These are phyloP conservation scores for Metschnikowia kofuensis DNA, from an alignment of 805 yeast genomes.

Conservation along the genomic window DNA sequence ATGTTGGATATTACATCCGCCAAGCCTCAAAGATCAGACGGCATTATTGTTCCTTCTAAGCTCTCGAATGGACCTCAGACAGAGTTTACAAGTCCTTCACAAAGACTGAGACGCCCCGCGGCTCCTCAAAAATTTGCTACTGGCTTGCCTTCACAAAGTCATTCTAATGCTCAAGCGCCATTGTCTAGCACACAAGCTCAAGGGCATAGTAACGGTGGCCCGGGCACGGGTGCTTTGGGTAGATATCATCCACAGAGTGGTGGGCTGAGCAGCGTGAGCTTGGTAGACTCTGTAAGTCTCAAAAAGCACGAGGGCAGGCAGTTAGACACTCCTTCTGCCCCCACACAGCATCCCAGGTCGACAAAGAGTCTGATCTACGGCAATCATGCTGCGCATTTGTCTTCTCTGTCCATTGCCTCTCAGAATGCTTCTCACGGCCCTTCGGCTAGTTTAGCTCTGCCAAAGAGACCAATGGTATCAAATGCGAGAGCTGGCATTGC, in stretches of 20 bases:
- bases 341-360: background rate
- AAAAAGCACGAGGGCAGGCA: background rate
- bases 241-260: conserved; percentile 8
- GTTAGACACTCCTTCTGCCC: background rate
- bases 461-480: background rate
- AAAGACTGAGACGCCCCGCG: conserved; percentile 3
- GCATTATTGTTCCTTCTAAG: background rate
- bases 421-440: conserved; percentile 2
- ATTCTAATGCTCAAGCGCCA: conserved; percentile 5
- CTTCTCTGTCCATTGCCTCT: conserved; percentile 22
- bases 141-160: background rate
- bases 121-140: background rate
- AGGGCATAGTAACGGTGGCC: background rate
- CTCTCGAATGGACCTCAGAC: conserved; percentile 6
- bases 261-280: conserved; percentile 11
- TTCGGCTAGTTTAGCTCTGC: background rate
- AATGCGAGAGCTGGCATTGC: background rate
- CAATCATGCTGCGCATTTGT: conserved; percentile 15
- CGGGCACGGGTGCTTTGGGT: background rate
- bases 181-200: background rate
- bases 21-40: conserved; percentile 3
- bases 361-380: conserved; percentile 7
- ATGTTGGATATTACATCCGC: conserved; percentile 30
- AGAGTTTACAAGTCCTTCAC: conserved; percentile 14
- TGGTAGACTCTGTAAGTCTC: conserved; percentile 2